Conservation (phyloP, 1,284 basidiomycete genomes). For the Trametes pubescens region DNA sequence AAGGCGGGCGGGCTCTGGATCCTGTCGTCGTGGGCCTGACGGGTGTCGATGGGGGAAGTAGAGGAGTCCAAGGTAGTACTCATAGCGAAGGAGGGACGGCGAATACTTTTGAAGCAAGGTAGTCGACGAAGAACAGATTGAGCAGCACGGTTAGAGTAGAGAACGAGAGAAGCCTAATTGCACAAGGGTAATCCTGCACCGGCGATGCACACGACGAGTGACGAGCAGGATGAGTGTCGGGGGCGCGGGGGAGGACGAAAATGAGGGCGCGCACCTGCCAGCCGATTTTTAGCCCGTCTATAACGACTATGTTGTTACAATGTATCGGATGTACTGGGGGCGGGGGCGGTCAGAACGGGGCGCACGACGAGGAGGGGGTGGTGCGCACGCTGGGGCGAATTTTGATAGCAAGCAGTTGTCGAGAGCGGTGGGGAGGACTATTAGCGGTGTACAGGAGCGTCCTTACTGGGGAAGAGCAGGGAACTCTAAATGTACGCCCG, state of each 20-base stretch:
- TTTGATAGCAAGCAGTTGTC: constrained; percentile 42
- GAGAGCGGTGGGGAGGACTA: constrained; percentile 51
- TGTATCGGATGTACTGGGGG: constrained; percentile 54
- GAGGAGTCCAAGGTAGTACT: constrained; percentile 70
- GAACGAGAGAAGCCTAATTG: constrained; percentile 63
- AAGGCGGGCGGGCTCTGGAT: constrained; percentile 89
- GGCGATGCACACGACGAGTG: constrained; percentile 26
- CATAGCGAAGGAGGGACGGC: constrained; percentile 63
- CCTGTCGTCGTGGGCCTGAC: constrained; percentile 67
- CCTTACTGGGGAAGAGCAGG: constrained; percentile 35
- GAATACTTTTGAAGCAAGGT: constrained; percentile 61
- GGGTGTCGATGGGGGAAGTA: constrained; percentile 76
- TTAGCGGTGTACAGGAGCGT: constrained; percentile 47
- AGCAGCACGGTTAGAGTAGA: constrained; percentile 63
- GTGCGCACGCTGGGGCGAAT: constrained; percentile 42
- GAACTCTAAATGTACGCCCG: constrained; percentile 52
- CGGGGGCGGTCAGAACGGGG: constrained; percentile 33
- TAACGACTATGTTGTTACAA: constrained; percentile 78
- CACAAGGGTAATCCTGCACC: constrained; percentile 68
- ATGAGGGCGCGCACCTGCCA: constrained; percentile 60
- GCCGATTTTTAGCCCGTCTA: constrained; percentile 80
- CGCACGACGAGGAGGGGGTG: constrained; percentile 25
- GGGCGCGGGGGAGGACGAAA: constrained; percentile 17
- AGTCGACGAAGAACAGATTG: constrained; percentile 63
- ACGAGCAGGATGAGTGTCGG: constrained; percentile 33